A percentile compares a stretch with the other conserved stretches of the same genome.
phyloP scores from a whole-genome alignment of 148 eudicot species.

The Cornus florida region DNA sequence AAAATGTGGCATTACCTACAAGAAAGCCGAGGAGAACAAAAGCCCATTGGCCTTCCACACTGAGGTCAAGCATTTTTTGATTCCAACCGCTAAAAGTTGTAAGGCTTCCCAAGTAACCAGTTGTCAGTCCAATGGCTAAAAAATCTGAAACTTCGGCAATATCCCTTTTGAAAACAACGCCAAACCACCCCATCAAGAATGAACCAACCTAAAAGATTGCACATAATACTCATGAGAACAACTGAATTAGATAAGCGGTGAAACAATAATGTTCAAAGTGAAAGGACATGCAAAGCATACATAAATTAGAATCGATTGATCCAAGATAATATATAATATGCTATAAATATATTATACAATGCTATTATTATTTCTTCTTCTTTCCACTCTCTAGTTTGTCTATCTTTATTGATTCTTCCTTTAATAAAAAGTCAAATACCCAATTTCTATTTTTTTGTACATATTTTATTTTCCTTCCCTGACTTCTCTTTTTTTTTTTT shows the following conservation, averaged over 20 bases:
- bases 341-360: too few relatives aligned
- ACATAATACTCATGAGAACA: conserved; percentile 1
- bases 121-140: conserved; percentile 74
- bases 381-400: too few relatives aligned
- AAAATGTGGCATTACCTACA: conserved; percentile 43
- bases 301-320: too few relatives aligned
- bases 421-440: too few relatives aligned
- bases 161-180: conserved; percentile 75
- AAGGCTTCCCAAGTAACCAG: conserved; percentile 94
- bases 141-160: conserved; percentile 55
- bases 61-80: conserved; percentile 88
- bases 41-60: conserved; percentile 74
- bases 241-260: not conserved
- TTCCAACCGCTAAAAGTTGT: conserved; percentile 99
- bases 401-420: too few relatives aligned
- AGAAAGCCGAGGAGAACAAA: conserved; percentile 62
- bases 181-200: conserved; percentile 99
- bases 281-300: too few relatives aligned
- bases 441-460: too few relatives aligned
- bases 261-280: not conserved
- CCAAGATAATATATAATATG: too few relatives aligned
- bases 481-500: too few relatives aligned
- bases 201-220: conserved; percentile 65
- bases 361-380: too few relatives aligned
- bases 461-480: too few relatives aligned